Conservation (phyloP, 2,329 filamentous ascomycete genomes). For the Diaporthe nobilis region DNA sequence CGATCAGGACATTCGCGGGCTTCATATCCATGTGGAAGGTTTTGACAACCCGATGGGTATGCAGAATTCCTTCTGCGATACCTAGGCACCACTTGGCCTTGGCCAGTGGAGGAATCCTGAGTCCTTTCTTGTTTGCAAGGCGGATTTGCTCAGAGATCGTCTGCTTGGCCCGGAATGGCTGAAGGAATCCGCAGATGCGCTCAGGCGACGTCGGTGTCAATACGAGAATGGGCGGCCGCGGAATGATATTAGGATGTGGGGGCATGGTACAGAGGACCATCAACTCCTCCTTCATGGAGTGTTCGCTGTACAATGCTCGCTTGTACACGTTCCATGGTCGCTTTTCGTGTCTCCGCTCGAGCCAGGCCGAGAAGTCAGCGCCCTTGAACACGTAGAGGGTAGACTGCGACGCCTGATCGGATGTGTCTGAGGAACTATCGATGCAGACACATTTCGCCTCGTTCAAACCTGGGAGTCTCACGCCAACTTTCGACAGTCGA, state of each 20-base stretch:
- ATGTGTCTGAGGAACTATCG: background rate
- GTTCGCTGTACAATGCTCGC: constrained; percentile 10
- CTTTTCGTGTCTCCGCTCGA: background rate
- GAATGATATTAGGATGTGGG: constrained; percentile 12
- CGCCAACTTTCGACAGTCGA: background rate
- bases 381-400: background rate
- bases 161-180: constrained; percentile 1
- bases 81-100: constrained; percentile 10
- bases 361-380: constrained; percentile 3
- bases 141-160: background rate
- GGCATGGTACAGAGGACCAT: constrained; percentile 1
- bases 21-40: constrained; percentile 20
- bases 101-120: background rate
- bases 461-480: background rate
- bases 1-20: constrained; percentile 8
- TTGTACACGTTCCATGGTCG: background rate
- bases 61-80: background rate
- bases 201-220: background rate
- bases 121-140: background rate
- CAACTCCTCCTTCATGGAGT: constrained; percentile 15
- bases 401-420: background rate
- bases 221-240: constrained; percentile 4
- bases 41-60: constrained; percentile 6
- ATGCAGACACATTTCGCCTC: background rate
- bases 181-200: constrained; percentile 1